These are phyloP conservation scores for Linnemannia schmuckeri DNA, from an alignment of 192 early-diverging fungal species.

Conservation along the genomic window DNA sequence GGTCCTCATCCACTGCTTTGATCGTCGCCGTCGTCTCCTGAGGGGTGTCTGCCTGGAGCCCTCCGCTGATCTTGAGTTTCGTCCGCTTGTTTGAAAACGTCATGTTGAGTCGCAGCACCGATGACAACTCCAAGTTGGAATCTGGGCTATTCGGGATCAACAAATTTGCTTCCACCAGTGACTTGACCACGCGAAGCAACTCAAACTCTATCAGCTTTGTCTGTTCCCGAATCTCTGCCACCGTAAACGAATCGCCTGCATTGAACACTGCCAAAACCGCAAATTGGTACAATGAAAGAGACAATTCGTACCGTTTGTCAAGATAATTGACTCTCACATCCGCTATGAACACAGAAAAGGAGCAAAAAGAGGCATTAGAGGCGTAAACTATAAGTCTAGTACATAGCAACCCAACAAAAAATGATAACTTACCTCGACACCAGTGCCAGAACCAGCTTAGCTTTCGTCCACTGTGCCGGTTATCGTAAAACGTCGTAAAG, in stretches of 20 bases:
- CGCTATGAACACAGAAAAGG: constrained; percentile 45
- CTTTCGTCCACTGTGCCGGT: constrained; percentile 79
- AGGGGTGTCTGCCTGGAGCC: constrained; percentile 69
- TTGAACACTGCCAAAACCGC: constrained; percentile 80
- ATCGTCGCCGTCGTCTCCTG: constrained; percentile 68
- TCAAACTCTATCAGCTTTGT: constrained; percentile 69
- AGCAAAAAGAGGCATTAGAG: not conserved
- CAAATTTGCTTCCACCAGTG: constrained; percentile 40
- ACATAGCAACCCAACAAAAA: not conserved
- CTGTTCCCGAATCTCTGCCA: constrained; percentile 70
- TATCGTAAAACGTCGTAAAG: constrained; percentile 81
- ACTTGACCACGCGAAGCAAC: constrained; percentile 72
- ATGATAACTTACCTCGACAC: constrained; percentile 68
- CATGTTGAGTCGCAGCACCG: constrained; percentile 31
- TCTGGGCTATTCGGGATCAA: constrained; percentile 14
- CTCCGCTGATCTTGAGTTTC: constrained; percentile 80
- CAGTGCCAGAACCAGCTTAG: constrained; percentile 88
- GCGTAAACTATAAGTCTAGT: not conserved
- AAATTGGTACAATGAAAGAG: constrained; percentile 79
- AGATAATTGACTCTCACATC: constrained; percentile 75
- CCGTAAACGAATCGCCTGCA: constrained; percentile 47
- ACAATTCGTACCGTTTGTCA: constrained; percentile 85
- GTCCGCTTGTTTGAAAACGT: constrained; percentile 77
- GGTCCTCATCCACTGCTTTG: constrained; percentile 84
- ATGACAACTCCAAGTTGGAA: constrained; percentile 13